Base-by-base conservation (phyloP, 208 protist species). In the Spongospora subterranea region DNA sequence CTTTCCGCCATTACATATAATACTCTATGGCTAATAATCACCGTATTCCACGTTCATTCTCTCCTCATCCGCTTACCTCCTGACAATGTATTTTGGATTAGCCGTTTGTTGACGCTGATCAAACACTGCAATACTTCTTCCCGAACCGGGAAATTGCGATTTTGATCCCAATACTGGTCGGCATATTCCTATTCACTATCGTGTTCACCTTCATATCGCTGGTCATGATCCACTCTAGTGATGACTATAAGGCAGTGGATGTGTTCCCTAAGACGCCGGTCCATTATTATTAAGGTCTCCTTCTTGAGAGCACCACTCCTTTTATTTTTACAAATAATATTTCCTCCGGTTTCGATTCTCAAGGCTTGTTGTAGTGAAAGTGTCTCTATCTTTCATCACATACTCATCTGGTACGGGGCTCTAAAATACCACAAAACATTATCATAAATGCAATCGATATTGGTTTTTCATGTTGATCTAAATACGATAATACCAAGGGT, bases 191-290 rank as follows among this genome's bases (percentile, higher is more conserved):
- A n/a, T 82, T 82, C 17, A 82, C 71, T 35, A 82, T 82, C 71
- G 71, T 82, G 6, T 45, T 43, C n/a, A 43, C 11, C 35, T 82
- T 82, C 40, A 82, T 82, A 20, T 6, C 71, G 6, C n/a, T 82
- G 71, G 71, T 82, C 40, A 82, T 82, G 71, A 82, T 82, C 71
- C 71, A 82, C 35, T 82, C 71, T 82, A 43, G n/a, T 13, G 71
- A 82, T n/a, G 71, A 82, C n/a, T 6, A 20, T 43, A 82, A 35
- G 50, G 24, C 24, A 60, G n/a, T n/a, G n/a, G n/a, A n/a, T n/a
- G n/a, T n/a, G n/a, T n/a, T n/a, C n/a, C n/a, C n/a, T n/a, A n/a
- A n/a, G n/a, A n/a, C n/a, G n/a, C n/a, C n/a, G n/a, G n/a, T n/a
- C n/a, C n/a, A n/a, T n/a, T n/a, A n/a, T n/a, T n/a, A n/a, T n/a